These are phyloP conservation scores for Neofusicoccum umdonicola DNA, from an alignment of 2,329 filamentous ascomycete species.

Conservation along the genomic window DNA sequence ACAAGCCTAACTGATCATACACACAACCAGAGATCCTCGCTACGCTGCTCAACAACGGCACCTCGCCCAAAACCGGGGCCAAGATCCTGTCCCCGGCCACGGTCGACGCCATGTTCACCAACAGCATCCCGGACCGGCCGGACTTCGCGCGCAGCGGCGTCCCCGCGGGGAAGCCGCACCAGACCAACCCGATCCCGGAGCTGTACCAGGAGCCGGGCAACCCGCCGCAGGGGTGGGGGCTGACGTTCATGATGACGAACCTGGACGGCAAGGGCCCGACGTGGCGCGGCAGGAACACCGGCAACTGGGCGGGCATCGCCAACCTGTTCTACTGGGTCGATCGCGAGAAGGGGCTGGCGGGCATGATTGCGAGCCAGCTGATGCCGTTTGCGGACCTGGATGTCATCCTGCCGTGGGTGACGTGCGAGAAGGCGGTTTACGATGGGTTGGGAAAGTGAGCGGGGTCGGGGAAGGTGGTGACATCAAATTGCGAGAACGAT, in stretches of 20 bases:
- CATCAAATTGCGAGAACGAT: no score
- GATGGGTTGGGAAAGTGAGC: constrained; percentile 26
- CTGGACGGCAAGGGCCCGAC: constrained; percentile 1
- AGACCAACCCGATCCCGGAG: constrained; percentile 50
- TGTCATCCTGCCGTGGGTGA: constrained; percentile 33
- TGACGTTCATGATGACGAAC: constrained; percentile 56
- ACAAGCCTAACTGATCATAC: no score
- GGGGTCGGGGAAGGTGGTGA: no score
- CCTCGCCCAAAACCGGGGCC: constrained; percentile 54
- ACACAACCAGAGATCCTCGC: constrained; percentile 54
- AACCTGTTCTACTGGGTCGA: constrained; percentile 66
- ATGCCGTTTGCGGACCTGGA: constrained; percentile 36
- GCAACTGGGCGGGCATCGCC: constrained; percentile 58
- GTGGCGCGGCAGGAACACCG: constrained; percentile 40
- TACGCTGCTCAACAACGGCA: constrained; percentile 63
- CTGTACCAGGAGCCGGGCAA: constrained; percentile 49
- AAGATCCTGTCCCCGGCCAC: constrained; percentile 57
- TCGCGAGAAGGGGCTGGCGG: constrained; percentile 56
- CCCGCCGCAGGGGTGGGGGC: constrained; percentile 63
- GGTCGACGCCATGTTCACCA: constrained; percentile 63
- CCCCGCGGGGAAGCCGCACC: constrained; percentile 48
- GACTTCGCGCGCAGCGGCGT: constrained; percentile 50
- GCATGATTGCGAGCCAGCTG: constrained; percentile 32
- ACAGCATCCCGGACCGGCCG: constrained; percentile 58
- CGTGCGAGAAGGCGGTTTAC: constrained; percentile 37